Conservation (phyloP, 768 basidiomycete species). For the Serpula lacrymans region DNA sequence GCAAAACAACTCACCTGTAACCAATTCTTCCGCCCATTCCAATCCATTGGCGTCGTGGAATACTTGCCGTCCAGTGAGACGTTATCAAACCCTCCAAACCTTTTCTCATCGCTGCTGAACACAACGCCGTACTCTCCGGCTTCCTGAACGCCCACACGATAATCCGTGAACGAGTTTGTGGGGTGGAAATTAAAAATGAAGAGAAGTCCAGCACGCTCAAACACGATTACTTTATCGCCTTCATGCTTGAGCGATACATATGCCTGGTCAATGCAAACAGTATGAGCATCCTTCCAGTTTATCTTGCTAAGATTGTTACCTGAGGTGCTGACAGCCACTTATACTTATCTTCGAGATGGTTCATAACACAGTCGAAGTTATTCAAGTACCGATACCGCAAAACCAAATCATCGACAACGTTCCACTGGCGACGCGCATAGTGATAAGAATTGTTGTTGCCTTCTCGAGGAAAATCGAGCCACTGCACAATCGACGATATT, state of each 20-base stretch:
- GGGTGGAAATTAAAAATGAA: conserved; percentile 99
- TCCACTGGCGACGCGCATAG: conserved; percentile 96
- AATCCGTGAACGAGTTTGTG: conserved; percentile 86
- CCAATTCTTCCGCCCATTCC: conserved; percentile 93
- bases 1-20: conserved; percentile 56
- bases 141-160: conserved; percentile 85
- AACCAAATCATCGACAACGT: conserved; percentile 79
- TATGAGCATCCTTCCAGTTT: background rate
- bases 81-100: conserved; percentile 89
- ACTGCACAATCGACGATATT: conserved; percentile 40
- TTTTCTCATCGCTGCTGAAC: conserved; percentile 80
- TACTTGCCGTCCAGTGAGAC: conserved; percentile 60
- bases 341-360: conserved; percentile 74
- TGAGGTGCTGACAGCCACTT: conserved; percentile 83
- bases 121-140: conserved; percentile 83
- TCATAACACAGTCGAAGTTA: conserved; percentile 93
- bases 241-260: conserved; percentile 95
- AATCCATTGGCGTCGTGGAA: conserved; percentile 81
- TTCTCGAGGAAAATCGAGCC: conserved; percentile 98
- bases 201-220: conserved; percentile 88
- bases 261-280: conserved; percentile 44
- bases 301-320: conserved; percentile 41
- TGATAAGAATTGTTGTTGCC: conserved; percentile 97
- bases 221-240: conserved; percentile 88
- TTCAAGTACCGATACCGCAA: conserved; percentile 94